Percentiles rank a stretch among this genome's conserved stretches.
Conservation (phyloP, 306 rosid species). For the Dalbergia cultrata region DNA sequence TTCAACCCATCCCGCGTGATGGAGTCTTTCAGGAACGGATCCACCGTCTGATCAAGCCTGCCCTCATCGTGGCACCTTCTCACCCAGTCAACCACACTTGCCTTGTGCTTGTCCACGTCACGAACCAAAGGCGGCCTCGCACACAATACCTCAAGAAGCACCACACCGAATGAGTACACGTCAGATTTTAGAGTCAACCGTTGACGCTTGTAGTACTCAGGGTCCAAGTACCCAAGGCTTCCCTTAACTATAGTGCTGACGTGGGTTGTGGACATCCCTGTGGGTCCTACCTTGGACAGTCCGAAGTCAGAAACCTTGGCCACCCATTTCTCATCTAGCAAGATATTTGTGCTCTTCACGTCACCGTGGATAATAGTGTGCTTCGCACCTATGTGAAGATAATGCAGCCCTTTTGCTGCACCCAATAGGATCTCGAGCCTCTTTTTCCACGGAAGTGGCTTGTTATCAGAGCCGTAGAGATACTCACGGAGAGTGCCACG, state of each 20-base stretch:
- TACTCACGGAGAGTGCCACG: slow-evolving; percentile 52
- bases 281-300: slow-evolving; percentile 46
- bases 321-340: slow-evolving; percentile 53
- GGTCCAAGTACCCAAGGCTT: slow-evolving; percentile 33
- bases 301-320: slow-evolving; percentile 56
- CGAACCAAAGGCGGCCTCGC: slow-evolving; percentile 37
- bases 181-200: slow-evolving; percentile 53
- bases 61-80: not conserved
- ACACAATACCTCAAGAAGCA: slow-evolving; percentile 54
- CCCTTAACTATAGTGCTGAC: slow-evolving; percentile 32
- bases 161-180: slow-evolving; percentile 60
- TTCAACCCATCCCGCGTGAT: slow-evolving; percentile 31
- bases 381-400: slow-evolving; percentile 49
- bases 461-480: slow-evolving; percentile 22
- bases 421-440: slow-evolving; percentile 47
- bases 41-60: slow-evolving; percentile 35
- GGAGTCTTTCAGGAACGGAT: slow-evolving; percentile 27
- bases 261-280: not conserved
- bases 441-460: slow-evolving; percentile 45
- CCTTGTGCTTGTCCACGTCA: not conserved
- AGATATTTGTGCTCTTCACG: slow-evolving; percentile 51
- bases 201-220: slow-evolving; percentile 9
- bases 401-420: slow-evolving; percentile 51
- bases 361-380: slow-evolving; percentile 56
- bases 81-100: slow-evolving; percentile 46